Evolutionary conservation across 2,329 filamentous ascomycete species (phyloP).

Genomic region (Curvularia lunata): DNA sequence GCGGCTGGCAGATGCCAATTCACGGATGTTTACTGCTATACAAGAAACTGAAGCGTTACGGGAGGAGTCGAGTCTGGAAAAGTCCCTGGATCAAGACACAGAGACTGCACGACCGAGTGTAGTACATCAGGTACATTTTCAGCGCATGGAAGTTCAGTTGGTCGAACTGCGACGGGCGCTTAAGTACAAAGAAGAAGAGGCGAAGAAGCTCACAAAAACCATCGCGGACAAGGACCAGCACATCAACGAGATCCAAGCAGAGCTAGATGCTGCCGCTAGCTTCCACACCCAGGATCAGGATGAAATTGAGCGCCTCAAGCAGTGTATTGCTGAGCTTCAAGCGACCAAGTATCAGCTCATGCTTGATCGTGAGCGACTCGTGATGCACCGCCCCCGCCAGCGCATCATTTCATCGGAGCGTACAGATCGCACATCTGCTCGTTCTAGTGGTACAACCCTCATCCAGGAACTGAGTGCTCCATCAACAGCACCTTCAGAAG

Average conservation of each 20-base stretch:
- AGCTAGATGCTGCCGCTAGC: slow-evolving; percentile 23
- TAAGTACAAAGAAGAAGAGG: slow-evolving; percentile 30
- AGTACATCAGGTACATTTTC: slow-evolving; percentile 44
- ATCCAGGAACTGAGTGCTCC: slow-evolving; percentile 32
- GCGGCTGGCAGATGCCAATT: slow-evolving; percentile 39
- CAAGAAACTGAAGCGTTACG: slow-evolving; percentile 33
- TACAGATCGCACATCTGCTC: slow-evolving; percentile 29
- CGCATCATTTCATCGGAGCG: slow-evolving; percentile 31
- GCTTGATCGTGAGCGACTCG: slow-evolving; percentile 42
- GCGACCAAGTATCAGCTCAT: slow-evolving; percentile 41
- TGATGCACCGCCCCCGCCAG: slow-evolving; percentile 30
- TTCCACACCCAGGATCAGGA: slow-evolving; percentile 31
- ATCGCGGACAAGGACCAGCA: slow-evolving; percentile 28
- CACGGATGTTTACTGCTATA: slow-evolving; percentile 33
- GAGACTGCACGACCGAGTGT: slow-evolving; percentile 41
- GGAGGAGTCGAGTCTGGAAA: slow-evolving; percentile 35
- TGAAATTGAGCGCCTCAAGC: slow-evolving; percentile 37
- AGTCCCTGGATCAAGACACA: slow-evolving; percentile 38
- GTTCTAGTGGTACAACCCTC: slow-evolving; percentile 44
- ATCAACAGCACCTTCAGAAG: slow-evolving; percentile 23
- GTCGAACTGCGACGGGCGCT: slow-evolving; percentile 34
- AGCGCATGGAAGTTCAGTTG: slow-evolving; percentile 42
- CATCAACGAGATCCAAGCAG: slow-evolving; percentile 28
- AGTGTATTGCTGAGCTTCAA: slow-evolving; percentile 32
- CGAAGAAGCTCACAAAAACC: slow-evolving; percentile 24